phyloP scores from a whole-genome alignment of 202 grass and related monocot genomes.

The Brachypodium distachyon region DNA sequence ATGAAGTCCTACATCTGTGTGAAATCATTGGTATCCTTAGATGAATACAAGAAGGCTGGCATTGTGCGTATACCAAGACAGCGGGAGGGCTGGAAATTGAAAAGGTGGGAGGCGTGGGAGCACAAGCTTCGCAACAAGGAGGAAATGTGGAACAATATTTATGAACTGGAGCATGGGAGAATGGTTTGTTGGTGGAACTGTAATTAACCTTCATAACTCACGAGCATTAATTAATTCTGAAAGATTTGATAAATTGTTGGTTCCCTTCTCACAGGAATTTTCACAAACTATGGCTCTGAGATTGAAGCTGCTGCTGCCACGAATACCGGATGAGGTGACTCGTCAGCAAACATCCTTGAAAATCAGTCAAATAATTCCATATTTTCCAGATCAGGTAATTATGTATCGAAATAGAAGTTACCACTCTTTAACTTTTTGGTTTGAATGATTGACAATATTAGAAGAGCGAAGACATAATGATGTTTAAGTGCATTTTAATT shows the following conservation, averaged over 20 bases:
- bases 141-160: no score
- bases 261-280: no score
- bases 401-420: neutral
- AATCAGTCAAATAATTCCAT: neutral
- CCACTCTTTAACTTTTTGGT: neutral
- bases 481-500: neutral
- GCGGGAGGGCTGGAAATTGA: conserved; percentile 12
- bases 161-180: no score
- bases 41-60: conserved; percentile 11
- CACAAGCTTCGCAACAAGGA: no score
- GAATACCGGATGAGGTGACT: neutral
- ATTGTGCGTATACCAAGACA: neutral
- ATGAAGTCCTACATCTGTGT: conserved; percentile 11
- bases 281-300: neutral
- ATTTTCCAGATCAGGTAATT: neutral
- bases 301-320: no score
- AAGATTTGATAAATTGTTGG: neutral
- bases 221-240: no score
- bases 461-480: no score
- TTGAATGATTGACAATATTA: no score
- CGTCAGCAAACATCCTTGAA: neutral
- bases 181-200: no score
- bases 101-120: conserved; percentile 17
- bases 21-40: conserved; percentile 23
- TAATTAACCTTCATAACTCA: no score